Percentiles rank a stretch among this genome's conserved stretches.
These are phyloP conservation scores for Grifola frondosa DNA, from an alignment of 1,284 basidiomycete genomes.

Conservation along the genomic window DNA sequence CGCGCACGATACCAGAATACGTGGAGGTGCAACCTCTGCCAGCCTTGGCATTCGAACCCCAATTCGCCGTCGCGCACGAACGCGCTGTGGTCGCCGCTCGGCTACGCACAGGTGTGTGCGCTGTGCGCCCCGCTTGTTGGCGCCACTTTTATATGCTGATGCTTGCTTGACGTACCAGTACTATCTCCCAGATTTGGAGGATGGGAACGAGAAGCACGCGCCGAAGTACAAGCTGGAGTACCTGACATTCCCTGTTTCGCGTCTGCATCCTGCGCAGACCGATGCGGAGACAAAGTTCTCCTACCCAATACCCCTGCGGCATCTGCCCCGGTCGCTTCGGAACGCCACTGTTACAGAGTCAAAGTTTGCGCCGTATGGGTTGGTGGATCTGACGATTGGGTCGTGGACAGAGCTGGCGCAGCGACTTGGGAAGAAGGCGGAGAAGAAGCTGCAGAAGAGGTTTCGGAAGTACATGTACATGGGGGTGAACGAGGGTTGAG, in stretches of 20 bases:
- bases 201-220: constrained; percentile 49
- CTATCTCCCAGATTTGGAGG: constrained; percentile 70
- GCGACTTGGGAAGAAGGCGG: constrained; percentile 51
- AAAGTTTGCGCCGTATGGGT: constrained; percentile 67
- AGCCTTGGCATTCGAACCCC: constrained; percentile 61
- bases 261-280: constrained; percentile 36
- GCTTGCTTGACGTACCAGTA: constrained; percentile 64
- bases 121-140: too few species aligned
- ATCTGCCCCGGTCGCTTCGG: constrained; percentile 60
- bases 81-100: constrained; percentile 69
- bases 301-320: constrained; percentile 62
- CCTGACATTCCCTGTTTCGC: constrained; percentile 56
- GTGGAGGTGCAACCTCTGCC: constrained; percentile 59
- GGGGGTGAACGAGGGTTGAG: constrained; percentile 40
- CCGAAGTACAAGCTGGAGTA: constrained; percentile 81
- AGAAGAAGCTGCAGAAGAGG: constrained; percentile 62
- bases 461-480: constrained; percentile 76
- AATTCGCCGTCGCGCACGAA: constrained; percentile 74
- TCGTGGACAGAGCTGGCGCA: constrained; percentile 76
- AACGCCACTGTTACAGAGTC: constrained; percentile 42
- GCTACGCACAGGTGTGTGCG: constrained; percentile 71
- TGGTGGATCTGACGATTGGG: constrained; percentile 76
- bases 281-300: constrained; percentile 33
- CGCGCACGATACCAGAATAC: constrained; percentile 50
- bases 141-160: too few species aligned